Base-by-base conservation (phyloP, 148 eudicot genomes). In the Arctostaphylos glauca region DNA sequence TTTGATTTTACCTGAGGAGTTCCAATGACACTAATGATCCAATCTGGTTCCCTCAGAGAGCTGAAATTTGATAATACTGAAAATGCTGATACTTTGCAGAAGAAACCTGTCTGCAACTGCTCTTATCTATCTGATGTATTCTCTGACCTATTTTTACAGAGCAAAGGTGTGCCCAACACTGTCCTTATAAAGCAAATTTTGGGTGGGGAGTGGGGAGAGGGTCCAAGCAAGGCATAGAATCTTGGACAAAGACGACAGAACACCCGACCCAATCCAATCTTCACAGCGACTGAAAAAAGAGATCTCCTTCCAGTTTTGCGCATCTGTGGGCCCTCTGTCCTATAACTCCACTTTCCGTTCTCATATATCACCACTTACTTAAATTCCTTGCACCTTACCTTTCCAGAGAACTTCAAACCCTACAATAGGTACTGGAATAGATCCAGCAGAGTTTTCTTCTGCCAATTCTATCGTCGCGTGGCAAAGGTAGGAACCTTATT, bases 401-500 rank as follows among this genome's bases (percentile, higher is more conserved):
- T 86, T 81, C 79, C 83, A 71, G 76, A 87, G 88, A 86, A 84
- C 82, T 90, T 84, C 77, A 88, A 85, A 82, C 91, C 91, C 88
- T 89, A 89, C 89, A 90, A 87, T 82, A 71, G 90, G 90, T 90
- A 87, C 86, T 80, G 81, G 94, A 87, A 95, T 87, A 83, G 90
- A 92, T 90, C 89, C 94, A 74, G 84, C 82, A 49, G 49, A 70
- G 79, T 88, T 82, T 84, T 87, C 82, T 84, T 84, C 83, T 85
- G 71, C 85, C 80, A 83, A 84, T 85, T 87, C 85, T 84, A 85
- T 86, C 90, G 83, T 82, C 50, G 52, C 81, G 87, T 82, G 81
- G 86, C 85, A 87, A 88, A 88, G 86, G 56, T 84, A 75, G 81
- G 97, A 94, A 93, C 90, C 98, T 81, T 84, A 94, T 94, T 93